phyloP scores from a whole-genome alignment of 345 rosid species.

The Eucalyptus urophylla region DNA sequence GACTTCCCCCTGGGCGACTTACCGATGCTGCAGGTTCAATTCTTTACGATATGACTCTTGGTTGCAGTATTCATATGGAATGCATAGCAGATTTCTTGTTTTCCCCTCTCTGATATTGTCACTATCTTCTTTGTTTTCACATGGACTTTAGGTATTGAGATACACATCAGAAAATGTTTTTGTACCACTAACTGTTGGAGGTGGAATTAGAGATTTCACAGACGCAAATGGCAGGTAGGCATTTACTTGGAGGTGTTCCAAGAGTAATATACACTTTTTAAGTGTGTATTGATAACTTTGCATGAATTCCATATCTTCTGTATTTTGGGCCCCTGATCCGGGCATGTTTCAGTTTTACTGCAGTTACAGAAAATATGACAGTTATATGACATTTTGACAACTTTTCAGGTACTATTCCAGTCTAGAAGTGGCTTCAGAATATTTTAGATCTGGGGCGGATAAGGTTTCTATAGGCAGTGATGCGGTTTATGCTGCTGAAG shows the following conservation, averaged over 20 bases:
- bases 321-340: neutral
- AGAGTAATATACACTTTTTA: neutral
- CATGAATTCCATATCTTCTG: neutral
- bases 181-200: conserved; percentile 97
- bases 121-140: neutral
- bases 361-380: neutral
- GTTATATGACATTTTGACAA: neutral
- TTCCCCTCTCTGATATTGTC: neutral
- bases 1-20: conserved; percentile 94
- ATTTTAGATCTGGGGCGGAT: conserved; percentile 97
- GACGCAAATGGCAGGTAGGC: conserved; percentile 91
- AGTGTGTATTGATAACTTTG: neutral
- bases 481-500: conserved; percentile 90
- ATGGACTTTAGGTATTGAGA: conserved; percentile 59
- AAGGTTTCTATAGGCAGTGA: conserved; percentile 96
- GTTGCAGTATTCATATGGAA: neutral
- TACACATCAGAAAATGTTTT: conserved; percentile 85
- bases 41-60: neutral
- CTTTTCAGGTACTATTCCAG: conserved; percentile 82
- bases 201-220: conserved; percentile 94
- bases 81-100: neutral
- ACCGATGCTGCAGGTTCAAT: conserved; percentile 90
- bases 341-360: neutral
- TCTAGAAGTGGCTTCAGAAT: conserved; percentile 95
- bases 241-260: neutral